Evolutionary conservation across 192 early-diverging fungal species (phyloP).

Genomic region (Gaertneriomyces sp.): DNA sequence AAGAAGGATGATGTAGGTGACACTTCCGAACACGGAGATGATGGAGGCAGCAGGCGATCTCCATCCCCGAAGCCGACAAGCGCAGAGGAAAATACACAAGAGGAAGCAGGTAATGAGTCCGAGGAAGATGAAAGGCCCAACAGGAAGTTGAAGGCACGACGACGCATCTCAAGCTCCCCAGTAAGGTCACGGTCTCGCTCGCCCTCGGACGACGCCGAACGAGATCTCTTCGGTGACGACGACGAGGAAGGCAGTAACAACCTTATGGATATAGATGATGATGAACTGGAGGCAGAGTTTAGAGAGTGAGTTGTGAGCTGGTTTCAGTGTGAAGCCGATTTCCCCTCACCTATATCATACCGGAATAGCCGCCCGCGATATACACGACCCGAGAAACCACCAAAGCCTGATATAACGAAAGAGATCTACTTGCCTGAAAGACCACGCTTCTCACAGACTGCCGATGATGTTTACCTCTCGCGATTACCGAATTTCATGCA

Average conservation of each 20-base stretch:
- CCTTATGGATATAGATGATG: neutral
- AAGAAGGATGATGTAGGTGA: neutral
- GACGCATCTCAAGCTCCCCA: neutral
- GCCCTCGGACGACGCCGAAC: conserved; percentile 14
- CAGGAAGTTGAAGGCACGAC: neutral
- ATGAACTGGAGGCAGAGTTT: neutral
- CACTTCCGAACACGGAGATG: conserved; percentile 4
- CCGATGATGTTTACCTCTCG: conserved; percentile 20
- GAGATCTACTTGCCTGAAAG: conserved; percentile 2
- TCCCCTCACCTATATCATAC: neutral
- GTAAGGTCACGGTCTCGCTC: conserved; percentile 18
- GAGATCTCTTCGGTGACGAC: conserved; percentile 36
- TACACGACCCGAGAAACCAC: neutral
- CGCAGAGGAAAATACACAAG: neutral
- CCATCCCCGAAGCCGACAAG: conserved; percentile 7
- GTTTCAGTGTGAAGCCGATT: neutral
- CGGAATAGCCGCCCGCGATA: neutral
- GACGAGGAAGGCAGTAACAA: conserved; percentile 19
- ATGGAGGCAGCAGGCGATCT: neutral
- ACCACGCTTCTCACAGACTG: conserved; percentile 13
- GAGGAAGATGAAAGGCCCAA: conserved; percentile 3
- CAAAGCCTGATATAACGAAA: conserved; percentile 12
- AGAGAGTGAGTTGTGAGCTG: neutral
- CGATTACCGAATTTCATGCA: conserved; percentile 68
- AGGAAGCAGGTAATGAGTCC: neutral